These are phyloP conservation scores for Backusella parvicylindrica DNA, from an alignment of 192 early-diverging fungal genomes.

Conservation along the genomic window DNA sequence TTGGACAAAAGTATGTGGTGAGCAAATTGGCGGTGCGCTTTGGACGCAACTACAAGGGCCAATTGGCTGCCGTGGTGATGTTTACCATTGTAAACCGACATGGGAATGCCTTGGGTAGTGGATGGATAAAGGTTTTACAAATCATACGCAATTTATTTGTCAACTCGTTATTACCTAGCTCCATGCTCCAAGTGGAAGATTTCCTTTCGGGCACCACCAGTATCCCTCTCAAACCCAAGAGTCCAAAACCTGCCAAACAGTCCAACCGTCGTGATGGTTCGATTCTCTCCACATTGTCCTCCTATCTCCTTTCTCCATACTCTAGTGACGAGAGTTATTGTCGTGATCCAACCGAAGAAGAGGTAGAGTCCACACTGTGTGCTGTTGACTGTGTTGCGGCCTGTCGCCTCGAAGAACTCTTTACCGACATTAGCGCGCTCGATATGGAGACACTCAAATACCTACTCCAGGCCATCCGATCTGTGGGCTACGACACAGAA, in stretches of 20 bases:
- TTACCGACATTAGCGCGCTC: slow-evolving; percentile 69
- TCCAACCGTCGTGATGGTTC: slow-evolving; percentile 54
- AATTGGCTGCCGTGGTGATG: slow-evolving; percentile 85
- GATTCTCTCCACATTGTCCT: slow-evolving; percentile 72
- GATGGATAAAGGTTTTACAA: slow-evolving; percentile 74
- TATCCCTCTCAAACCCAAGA: slow-evolving; percentile 60
- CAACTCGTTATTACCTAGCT: slow-evolving; percentile 65
- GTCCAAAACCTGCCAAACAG: slow-evolving; percentile 30
- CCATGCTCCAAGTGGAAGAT: slow-evolving; percentile 68
- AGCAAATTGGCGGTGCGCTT: slow-evolving; percentile 76
- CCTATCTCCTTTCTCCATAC: slow-evolving; percentile 69
- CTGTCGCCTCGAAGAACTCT: slow-evolving; percentile 69
- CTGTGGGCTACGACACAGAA: slow-evolving; percentile 36
- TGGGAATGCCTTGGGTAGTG: slow-evolving; percentile 60
- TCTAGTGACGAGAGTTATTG: slow-evolving; percentile 49
- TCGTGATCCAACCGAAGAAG: slow-evolving; percentile 67
- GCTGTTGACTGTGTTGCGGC: slow-evolving; percentile 65
- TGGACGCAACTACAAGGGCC: slow-evolving; percentile 86
- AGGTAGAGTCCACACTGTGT: slow-evolving; percentile 61
- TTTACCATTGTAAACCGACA: slow-evolving; percentile 71
- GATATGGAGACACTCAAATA: slow-evolving; percentile 60
- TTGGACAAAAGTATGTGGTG: slow-evolving; percentile 46
- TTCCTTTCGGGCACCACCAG: slow-evolving; percentile 65
- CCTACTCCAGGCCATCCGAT: slow-evolving; percentile 55
- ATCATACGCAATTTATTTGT: slow-evolving; percentile 78